Evolutionary conservation across 208 protist species (phyloP), one percentile per base, ranked within the genome.

Genomic region (Trypanosoma lewisi): DNA sequence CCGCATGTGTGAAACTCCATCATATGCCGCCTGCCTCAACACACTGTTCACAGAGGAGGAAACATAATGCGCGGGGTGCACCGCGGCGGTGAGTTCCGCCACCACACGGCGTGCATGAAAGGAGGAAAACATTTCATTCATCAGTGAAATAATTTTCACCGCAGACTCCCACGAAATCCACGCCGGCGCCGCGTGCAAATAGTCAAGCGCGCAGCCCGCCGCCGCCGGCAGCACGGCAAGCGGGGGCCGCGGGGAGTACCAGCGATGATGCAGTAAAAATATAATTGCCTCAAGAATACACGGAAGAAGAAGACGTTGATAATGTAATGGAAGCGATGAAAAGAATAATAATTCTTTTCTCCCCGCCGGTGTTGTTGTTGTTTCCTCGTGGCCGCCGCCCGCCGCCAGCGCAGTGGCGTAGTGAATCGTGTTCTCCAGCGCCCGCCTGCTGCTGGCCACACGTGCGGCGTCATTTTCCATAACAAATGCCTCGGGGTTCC

Each of bases 401-500:
- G n/a, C 4, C 9, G 42, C 42, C 9, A 5, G 2, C 16, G 1
- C 42, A 19, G 23, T n/a, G 42, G 49, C 52, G 9, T 19, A 16
- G 25, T 1, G 12, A 41, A 67, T 39, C 16, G 25, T 53, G 23
- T 36, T 5, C 27, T 67, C 17, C 17, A 67, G 19, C 16, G n/a
- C n/a, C n/a, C n/a, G n/a, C n/a, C n/a, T n/a, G n/a, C n/a, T n/a
- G n/a, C n/a, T n/a, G n/a, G n/a, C n/a, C n/a, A n/a, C n/a, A n/a
- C n/a, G n/a, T n/a, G n/a, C 5, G 5, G 11, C 9, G 36, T 66
- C 61, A 28, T 66, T 66, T 28, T 17, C n/a, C 21, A 50, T 34
- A 16, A 66, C 49, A 57, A 66, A 57, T 2, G 37, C 33, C 19
- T 17, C 39, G 27, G 61, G 61, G 28, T 57, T 28, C 61, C 61